Conservation (phyloP, 169 alveolate species). For the Plasmodium fragile region DNA sequence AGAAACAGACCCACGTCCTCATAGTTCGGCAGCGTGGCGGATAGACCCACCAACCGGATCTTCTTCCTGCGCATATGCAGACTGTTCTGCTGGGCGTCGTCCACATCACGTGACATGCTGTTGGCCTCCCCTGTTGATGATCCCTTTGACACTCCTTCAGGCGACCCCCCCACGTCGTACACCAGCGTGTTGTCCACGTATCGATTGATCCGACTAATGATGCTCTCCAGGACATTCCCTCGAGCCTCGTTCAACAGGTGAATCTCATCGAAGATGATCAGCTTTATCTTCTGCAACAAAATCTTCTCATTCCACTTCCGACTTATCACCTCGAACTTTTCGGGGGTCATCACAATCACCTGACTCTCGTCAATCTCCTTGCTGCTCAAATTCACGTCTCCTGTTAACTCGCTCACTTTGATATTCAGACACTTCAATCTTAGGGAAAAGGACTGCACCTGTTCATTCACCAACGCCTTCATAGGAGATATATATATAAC, state of each 20-base stretch:
- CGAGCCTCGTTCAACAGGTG: slow-evolving; percentile 99
- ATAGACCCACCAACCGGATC: slow-evolving; percentile 94
- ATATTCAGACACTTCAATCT: slow-evolving; percentile 90
- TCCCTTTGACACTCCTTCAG: not conserved
- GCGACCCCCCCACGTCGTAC: slow-evolving; percentile 82
- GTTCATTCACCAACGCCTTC: slow-evolving; percentile 99
- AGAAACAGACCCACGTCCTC: slow-evolving; percentile 98
- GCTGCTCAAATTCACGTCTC: slow-evolving; percentile 96
- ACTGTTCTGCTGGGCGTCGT: not conserved
- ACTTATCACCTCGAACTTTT: slow-evolving; percentile 99
- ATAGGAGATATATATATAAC: slow-evolving; percentile 99
- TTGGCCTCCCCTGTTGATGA: not conserved
- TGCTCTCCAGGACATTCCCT: slow-evolving; percentile 99
- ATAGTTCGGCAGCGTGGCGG: slow-evolving; percentile 99
- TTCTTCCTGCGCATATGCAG: slow-evolving; percentile 10
- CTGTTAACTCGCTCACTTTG: slow-evolving; percentile 96
- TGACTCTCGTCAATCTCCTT: slow-evolving; percentile 98
- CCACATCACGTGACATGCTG: too few species aligned
- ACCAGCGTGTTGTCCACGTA: slow-evolving; percentile 80
- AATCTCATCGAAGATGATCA: slow-evolving; percentile 99
- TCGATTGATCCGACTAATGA: slow-evolving; percentile 98
- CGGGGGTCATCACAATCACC: slow-evolving; percentile 99
- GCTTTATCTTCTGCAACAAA: slow-evolving; percentile 92
- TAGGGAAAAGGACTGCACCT: slow-evolving; percentile 87
- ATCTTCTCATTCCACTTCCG: slow-evolving; percentile 97